phyloP scores from a whole-genome alignment of 2,329 filamentous ascomycete genomes.

The Botrytis aclada region DNA sequence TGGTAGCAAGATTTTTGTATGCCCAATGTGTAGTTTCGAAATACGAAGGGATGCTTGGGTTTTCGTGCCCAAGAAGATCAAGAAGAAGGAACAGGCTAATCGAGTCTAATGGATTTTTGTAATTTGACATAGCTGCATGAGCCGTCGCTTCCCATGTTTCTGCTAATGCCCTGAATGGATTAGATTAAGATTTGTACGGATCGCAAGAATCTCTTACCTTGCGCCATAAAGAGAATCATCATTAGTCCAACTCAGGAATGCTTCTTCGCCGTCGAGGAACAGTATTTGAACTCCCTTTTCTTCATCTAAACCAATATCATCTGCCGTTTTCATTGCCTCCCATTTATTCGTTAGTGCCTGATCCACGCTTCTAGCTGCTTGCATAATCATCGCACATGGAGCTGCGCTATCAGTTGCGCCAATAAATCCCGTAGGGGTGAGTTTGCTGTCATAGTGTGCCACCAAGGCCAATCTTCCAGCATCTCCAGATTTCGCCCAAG shows the following conservation, averaged over 20 bases:
- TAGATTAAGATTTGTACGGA: conserved; percentile 9
- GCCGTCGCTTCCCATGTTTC: conserved; percentile 71
- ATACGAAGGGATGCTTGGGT: conserved; percentile 76
- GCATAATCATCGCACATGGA: conserved; percentile 90
- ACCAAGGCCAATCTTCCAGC: conserved; percentile 80
- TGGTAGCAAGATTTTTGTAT: conserved; percentile 69
- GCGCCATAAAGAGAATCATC: conserved; percentile 87
- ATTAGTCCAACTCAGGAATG: conserved; percentile 76
- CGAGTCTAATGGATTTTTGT: conserved; percentile 68
- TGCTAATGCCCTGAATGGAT: conserved; percentile 61
- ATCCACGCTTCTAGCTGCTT: conserved; percentile 78
- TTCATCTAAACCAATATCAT: conserved; percentile 61
- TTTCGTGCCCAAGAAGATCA: conserved; percentile 73
- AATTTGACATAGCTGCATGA: conserved; percentile 71
- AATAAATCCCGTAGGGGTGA: conserved; percentile 78
- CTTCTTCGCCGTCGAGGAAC: conserved; percentile 91
- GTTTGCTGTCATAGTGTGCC: conserved; percentile 90
- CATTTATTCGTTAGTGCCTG: conserved; percentile 77
- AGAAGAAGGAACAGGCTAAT: conserved; percentile 91
- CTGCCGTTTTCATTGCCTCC: conserved; percentile 64
- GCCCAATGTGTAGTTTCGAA: conserved; percentile 93
- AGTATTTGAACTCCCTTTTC: conserved; percentile 84
- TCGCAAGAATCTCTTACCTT: conserved; percentile 50
- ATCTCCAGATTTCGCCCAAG: conserved; percentile 71
- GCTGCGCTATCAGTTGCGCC: conserved; percentile 92